Evolutionary conservation across 805 yeast genomes (phyloP), one percentile per base, ranked within the genome.

Genomic region (Millerozyma acaciae): DNA sequence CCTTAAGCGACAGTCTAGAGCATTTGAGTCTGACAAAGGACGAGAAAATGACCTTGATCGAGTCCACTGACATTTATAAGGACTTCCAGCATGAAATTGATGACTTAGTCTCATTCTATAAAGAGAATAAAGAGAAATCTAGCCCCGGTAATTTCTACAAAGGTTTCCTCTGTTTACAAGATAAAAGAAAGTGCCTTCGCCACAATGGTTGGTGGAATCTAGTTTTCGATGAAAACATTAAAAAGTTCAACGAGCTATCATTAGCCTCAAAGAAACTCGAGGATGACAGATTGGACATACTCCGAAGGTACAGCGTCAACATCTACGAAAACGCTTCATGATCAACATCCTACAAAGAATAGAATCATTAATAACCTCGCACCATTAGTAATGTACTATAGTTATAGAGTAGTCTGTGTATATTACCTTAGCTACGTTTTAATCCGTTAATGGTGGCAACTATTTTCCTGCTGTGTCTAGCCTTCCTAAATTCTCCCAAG

Each of bases 371-470:
- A n/a, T 27, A 12, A 16, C 4, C 8, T 6, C 8, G n/a, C 12
- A 18, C 16, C 10, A 1, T 27, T 8, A 18, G 10, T 10, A 23
- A 23, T 8, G 6, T n/a, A n/a, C n/a, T n/a, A n/a, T n/a, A n/a
- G n/a, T n/a, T n/a, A n/a, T n/a, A n/a, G n/a, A n/a, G n/a, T n/a
- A n/a, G n/a, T n/a, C n/a, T n/a, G n/a, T n/a, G n/a, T n/a, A n/a
- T n/a, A 23, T n/a, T 10, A 7, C 7, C 10, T 23, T 16, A 37
- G 13, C 30, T 23, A 21, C 47, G 45, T 51, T 65, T 72, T 34
- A 52, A 47, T 3, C 93, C 94, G 44, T 83, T 76, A 43, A 84
- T 69, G 0, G 94, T 84, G 8, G 86, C 89, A 8, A 84, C 78
- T 16, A 84, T 61, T 34, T 71, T 70, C 48, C 94, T 70, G 6